These are phyloP conservation scores for Phaeomoniella chlamydospora DNA, from an alignment of 2,329 filamentous ascomycete genomes.

Conservation along the genomic window DNA sequence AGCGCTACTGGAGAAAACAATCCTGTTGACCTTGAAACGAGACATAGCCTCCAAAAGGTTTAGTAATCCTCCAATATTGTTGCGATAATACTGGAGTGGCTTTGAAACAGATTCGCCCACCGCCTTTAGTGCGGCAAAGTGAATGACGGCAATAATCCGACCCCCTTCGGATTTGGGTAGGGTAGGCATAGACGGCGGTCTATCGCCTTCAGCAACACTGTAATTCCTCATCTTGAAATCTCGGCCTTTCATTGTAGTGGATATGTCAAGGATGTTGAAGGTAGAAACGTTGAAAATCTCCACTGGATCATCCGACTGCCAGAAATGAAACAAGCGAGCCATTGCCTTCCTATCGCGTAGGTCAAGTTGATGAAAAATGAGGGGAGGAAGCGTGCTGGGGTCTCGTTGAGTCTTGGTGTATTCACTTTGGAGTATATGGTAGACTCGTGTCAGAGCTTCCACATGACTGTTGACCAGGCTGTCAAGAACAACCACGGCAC, in stretches of 20 bases:
- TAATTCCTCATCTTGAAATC: constrained; percentile 3
- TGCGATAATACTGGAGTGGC: constrained; percentile 1
- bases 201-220: neutral
- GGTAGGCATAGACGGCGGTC: neutral
- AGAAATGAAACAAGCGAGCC: constrained; percentile 10
- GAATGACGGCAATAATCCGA: neutral
- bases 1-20: constrained; percentile 1
- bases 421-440: constrained; percentile 9
- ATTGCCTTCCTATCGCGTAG: constrained; percentile 12
- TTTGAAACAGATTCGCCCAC: constrained; percentile 1
- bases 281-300: constrained; percentile 1
- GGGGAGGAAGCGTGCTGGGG: constrained; percentile 9
- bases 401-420: constrained; percentile 4
- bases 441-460: constrained; percentile 8
- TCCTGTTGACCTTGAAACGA: neutral
- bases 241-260: constrained; percentile 1
- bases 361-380: constrained; percentile 13
- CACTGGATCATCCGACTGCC: constrained; percentile 1
- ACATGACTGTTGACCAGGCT: constrained; percentile 25
- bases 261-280: constrained; percentile 1
- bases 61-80: constrained; percentile 1
- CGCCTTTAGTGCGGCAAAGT: constrained; percentile 1
- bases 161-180: neutral
- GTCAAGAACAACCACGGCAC: constrained; percentile 37
- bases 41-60: constrained; percentile 1